These are phyloP conservation scores for Collybia sordida DNA, from an alignment of 768 basidiomycete species.

Conservation along the genomic window DNA sequence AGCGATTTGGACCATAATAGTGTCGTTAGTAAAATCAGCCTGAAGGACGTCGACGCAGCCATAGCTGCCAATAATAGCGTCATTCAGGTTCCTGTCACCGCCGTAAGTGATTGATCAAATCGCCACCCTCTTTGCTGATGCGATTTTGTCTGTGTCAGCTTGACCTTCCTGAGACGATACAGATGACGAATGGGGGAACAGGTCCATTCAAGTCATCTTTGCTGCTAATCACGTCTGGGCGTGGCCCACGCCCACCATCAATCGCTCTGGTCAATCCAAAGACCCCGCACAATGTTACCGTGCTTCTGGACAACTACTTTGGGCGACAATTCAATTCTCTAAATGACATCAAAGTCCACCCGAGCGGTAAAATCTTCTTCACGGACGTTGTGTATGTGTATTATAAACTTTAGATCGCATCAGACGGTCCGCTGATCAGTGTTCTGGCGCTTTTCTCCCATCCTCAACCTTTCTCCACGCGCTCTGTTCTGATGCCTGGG, in stretches of 20 bases:
- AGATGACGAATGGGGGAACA: conserved; percentile 73
- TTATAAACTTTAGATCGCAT: neutral
- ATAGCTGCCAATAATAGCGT: conserved; percentile 31
- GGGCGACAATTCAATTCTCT: conserved; percentile 82
- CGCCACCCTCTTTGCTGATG: neutral
- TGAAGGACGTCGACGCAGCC: conserved; percentile 53
- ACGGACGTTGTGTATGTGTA: conserved; percentile 63
- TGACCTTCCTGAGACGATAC: conserved; percentile 52
- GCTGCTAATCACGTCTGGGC: conserved; percentile 64
- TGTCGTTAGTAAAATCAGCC: conserved; percentile 58
- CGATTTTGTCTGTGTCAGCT: conserved; percentile 38
- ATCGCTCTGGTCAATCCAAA: conserved; percentile 64
- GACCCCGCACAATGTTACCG: conserved; percentile 63
- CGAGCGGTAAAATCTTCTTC: conserved; percentile 71
- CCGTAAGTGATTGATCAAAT: conserved; percentile 25
- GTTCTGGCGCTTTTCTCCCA: neutral
- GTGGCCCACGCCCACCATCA: conserved; percentile 60
- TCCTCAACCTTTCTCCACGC: neutral
- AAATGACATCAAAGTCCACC: conserved; percentile 77
- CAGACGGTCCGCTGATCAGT: too few relatives aligned
- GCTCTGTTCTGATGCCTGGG: neutral
- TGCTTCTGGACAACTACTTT: conserved; percentile 76
- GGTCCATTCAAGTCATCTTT: conserved; percentile 60
- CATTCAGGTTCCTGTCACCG: conserved; percentile 50
- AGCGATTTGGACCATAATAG: conserved; percentile 67